Evolutionary conservation across 805 yeast species (phyloP), one percentile per base, ranked within the genome.

Genomic region (Pichia exigua): DNA sequence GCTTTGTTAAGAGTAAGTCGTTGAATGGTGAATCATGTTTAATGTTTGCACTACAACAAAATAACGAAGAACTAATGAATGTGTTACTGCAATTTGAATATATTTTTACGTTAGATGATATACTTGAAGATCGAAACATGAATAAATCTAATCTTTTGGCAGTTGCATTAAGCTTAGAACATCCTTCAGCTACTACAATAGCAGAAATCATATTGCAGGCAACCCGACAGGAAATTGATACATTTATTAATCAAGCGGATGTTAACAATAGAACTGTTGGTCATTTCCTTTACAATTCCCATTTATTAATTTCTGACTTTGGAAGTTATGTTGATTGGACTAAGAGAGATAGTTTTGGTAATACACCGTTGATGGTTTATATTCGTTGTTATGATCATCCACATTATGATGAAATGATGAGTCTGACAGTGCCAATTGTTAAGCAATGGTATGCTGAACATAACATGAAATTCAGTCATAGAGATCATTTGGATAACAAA

Each of bases 311-410:
- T 15, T 61, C 69, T 1, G 61, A 59, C 17, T 63, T 89, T 12
- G 95, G 95, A 0, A 63, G 63, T 1, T 75, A 71, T 44, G 69
- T 90, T 6, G 73, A 87, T 59, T 92, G 97, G 97, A 73, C 71
- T 8, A 63, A 67, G 15, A 76, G 75, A 48, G 97, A 91, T 62
- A 55, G 60, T 13, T 79, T 77, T 53, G 79, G 83, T 0, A 87
- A 86, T 58, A 87, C 97, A 0, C 95, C 97, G 0, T 68, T 92
- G 11, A 80, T 85, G 65, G 76, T 88, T 2, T 67, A 87, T 3
- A 81, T 88, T 56, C 69, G 96, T 50, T 81, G 90, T 56, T 91
- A 91, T 65, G 97, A 90, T 63, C 90, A 86, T 57, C 69, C 78
- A 0, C 66, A 80, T 35, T 91, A 90, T 64, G 62, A 71, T 2